Percentiles rank a stretch among this genome's conserved stretches.
These are phyloP conservation scores for Neopestalotiopsis sp. DNA, from an alignment of 2,329 filamentous ascomycete species.

Conservation along the genomic window DNA sequence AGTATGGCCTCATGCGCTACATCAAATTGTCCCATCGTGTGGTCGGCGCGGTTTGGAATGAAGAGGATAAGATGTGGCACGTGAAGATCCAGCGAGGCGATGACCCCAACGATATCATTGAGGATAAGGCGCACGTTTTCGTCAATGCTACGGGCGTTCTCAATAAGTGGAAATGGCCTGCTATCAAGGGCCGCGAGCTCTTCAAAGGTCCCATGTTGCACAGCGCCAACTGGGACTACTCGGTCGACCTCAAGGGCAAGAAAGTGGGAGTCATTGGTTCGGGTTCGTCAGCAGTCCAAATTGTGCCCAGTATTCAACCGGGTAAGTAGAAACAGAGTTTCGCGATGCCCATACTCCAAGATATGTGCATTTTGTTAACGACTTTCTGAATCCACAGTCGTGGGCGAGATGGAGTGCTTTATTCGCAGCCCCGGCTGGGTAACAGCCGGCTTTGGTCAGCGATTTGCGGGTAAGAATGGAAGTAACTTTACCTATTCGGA, in stretches of 20 bases:
- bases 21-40: background rate
- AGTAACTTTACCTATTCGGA: conserved; percentile 52
- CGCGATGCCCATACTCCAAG: no score
- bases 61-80: conserved; percentile 11
- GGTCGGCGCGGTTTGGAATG: background rate
- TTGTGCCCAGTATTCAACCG: conserved; percentile 9
- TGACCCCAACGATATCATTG: background rate
- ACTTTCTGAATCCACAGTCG: background rate
- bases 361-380: no score
- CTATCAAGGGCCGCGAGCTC: conserved; percentile 24
- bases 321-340: background rate
- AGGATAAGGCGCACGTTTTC: conserved; percentile 2
- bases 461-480: conserved; percentile 50
- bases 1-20: background rate
- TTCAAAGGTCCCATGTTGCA: conserved; percentile 17
- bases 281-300: conserved; percentile 6
- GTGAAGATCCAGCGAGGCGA: conserved; percentile 5
- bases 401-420: conserved; percentile 24
- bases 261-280: conserved; percentile 8
- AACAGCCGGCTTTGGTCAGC: conserved; percentile 51
- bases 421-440: conserved; percentile 52
- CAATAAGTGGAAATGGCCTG: conserved; percentile 23
- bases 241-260: conserved; percentile 11
- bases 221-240: conserved; percentile 13
- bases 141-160: conserved; percentile 11